Percentiles rank a stretch among this genome's conserved stretches.
These are phyloP conservation scores for Immersiporthe knoxdaviesiana DNA, from an alignment of 2,329 filamentous ascomycete species.

Conservation along the genomic window DNA sequence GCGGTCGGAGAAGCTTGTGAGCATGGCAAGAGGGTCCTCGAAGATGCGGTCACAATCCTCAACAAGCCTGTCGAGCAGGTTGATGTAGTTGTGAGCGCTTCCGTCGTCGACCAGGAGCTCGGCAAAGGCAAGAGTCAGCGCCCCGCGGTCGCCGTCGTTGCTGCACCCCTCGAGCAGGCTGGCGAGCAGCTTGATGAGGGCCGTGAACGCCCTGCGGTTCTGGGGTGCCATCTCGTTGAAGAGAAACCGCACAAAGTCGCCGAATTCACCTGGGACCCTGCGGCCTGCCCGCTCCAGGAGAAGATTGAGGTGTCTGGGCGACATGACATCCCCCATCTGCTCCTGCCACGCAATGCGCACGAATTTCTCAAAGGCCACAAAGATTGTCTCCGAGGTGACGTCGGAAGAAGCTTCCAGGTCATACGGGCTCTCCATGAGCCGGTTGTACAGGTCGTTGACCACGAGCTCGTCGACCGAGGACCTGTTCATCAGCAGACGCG, in stretches of 20 bases:
- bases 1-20: slow-evolving; percentile 46
- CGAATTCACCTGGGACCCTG: slow-evolving; percentile 72
- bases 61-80: slow-evolving; percentile 83
- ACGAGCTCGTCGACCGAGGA: slow-evolving; percentile 72
- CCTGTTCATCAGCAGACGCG: slow-evolving; percentile 73
- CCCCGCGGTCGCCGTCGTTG: slow-evolving; percentile 88
- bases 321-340: slow-evolving; percentile 83
- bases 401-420: slow-evolving; percentile 77
- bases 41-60: slow-evolving; percentile 91
- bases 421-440: slow-evolving; percentile 79
- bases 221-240: slow-evolving; percentile 70
- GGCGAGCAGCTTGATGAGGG: slow-evolving; percentile 81
- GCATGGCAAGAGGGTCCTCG: slow-evolving; percentile 56
- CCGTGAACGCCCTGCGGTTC: slow-evolving; percentile 76
- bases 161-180: slow-evolving; percentile 87
- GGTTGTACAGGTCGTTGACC: slow-evolving; percentile 90
- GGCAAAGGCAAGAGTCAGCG: slow-evolving; percentile 84
- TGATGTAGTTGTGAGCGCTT: slow-evolving; percentile 81
- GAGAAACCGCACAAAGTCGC: slow-evolving; percentile 67
- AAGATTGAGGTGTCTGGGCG: slow-evolving; percentile 68
- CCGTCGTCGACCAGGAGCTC: slow-evolving; percentile 81
- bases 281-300: slow-evolving; percentile 72
- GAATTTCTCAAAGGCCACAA: slow-evolving; percentile 93
- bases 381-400: slow-evolving; percentile 79
- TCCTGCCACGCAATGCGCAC: slow-evolving; percentile 85